These are phyloP conservation scores for Podospora comata DNA, from an alignment of 495 filamentous ascomycete genomes.

Conservation along the genomic window DNA sequence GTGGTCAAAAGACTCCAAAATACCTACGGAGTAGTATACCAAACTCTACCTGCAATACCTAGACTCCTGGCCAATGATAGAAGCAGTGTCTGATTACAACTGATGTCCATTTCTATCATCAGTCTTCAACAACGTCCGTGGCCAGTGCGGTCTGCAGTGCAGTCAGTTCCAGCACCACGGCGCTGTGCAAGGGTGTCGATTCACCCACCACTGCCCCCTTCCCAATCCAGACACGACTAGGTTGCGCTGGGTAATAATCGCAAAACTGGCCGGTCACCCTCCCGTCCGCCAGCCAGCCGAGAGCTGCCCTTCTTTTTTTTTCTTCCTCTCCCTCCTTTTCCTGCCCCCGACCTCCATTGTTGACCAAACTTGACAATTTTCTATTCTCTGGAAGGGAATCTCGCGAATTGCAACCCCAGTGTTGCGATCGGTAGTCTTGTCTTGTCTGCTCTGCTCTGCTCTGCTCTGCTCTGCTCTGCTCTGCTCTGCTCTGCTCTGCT, in stretches of 20 bases:
- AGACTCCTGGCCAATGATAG: no score
- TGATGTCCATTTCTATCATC: not conserved
- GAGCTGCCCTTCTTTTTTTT: conserved; percentile 21
- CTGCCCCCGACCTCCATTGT: not conserved
- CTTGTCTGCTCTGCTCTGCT: no score
- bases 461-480: not conserved
- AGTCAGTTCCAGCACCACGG: not conserved
- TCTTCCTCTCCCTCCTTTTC: conserved; percentile 14
- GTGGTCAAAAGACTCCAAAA: no score
- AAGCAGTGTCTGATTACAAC: not conserved
- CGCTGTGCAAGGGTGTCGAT: not conserved
- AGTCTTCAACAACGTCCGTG: not conserved
- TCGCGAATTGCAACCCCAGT: not conserved
- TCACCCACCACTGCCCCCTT: conserved; percentile 7
- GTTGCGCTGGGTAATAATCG: conserved; percentile 30
- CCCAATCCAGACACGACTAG: conserved; percentile 11
- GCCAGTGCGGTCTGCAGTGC: not conserved
- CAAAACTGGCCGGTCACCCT: conserved; percentile 29
- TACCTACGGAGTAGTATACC: no score
- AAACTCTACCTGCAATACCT: no score
- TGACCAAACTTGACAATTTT: not conserved
- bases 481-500: not conserved
- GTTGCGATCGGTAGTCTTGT: not conserved
- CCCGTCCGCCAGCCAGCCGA: conserved; percentile 18
- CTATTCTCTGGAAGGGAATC: not conserved